A percentile compares a stretch with the other conserved stretches of the same genome.
Evolutionary conservation across 768 basidiomycete genomes (phyloP).

Genomic region (Hebeloma cylindrosporum): DNA sequence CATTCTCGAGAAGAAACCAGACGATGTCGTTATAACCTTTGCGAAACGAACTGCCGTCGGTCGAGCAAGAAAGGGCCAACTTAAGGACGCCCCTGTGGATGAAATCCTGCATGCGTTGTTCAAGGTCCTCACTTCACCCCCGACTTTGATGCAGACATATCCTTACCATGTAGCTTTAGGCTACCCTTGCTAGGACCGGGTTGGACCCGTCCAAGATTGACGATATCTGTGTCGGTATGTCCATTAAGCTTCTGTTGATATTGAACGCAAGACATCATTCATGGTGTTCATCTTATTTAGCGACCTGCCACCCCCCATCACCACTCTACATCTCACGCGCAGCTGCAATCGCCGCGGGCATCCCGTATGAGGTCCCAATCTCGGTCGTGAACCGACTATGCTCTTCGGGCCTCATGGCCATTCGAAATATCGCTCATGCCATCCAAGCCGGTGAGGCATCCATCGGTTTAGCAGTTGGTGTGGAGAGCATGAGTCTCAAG

Average conservation of each 20-base stretch:
- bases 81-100: conserved; percentile 86
- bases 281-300: conserved; percentile 33
- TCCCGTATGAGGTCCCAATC: conserved; percentile 84
- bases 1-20: conserved; percentile 66
- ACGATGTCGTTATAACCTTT: conserved; percentile 90
- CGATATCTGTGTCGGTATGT: conserved; percentile 81
- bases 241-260: background rate
- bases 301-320: conserved; percentile 81
- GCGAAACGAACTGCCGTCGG: conserved; percentile 91
- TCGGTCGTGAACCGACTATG: conserved; percentile 92
- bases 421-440: conserved; percentile 84
- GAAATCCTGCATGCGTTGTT: conserved; percentile 83
- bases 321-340: conserved; percentile 82
- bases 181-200: conserved; percentile 61
- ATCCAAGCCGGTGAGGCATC: conserved; percentile 83
- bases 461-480: conserved; percentile 82
- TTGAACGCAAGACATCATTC: background rate
- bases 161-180: conserved; percentile 37
- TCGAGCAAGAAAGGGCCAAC: conserved; percentile 85
- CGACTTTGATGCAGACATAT: no score
- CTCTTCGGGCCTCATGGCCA: conserved; percentile 93
- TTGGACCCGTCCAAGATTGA: conserved; percentile 73
- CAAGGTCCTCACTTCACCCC: conserved; percentile 56
- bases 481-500: conserved; percentile 85
- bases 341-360: conserved; percentile 85